phyloP scores from a whole-genome alignment of 192 early-diverging fungal species.

The Pecoramyces ruminantium region DNA sequence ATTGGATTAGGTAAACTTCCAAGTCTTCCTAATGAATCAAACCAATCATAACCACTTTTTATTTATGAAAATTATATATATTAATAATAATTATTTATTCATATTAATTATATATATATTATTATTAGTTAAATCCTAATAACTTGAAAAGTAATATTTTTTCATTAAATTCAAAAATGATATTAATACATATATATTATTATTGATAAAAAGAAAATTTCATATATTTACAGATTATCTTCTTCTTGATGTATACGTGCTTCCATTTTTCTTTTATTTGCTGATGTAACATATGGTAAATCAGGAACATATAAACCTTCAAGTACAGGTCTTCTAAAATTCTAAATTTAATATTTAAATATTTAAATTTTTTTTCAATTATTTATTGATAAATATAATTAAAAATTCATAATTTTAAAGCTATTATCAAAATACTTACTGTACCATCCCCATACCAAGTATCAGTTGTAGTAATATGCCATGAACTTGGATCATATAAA shows the following conservation, averaged over 20 bases:
- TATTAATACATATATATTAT: too few relatives aligned
- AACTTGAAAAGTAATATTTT: too few relatives aligned
- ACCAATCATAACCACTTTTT: background rate
- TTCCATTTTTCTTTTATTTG: constrained; percentile 1
- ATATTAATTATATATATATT: too few relatives aligned
- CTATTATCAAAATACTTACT: background rate
- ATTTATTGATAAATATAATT: background rate
- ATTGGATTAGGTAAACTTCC: background rate
- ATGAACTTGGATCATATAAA: background rate
- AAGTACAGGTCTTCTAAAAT: background rate
- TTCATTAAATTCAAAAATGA: too few relatives aligned
- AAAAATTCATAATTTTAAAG: background rate
- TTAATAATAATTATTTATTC: too few relatives aligned
- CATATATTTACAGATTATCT: background rate
- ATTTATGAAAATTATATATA: too few relatives aligned
- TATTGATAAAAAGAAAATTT: background rate
- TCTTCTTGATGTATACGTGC: constrained; percentile 1
- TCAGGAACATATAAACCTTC: constrained; percentile 5
- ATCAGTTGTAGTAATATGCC: background rate
- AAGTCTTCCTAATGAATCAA: background rate
- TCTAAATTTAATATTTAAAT: background rate
- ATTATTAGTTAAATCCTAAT: too few relatives aligned
- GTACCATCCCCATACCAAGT: background rate
- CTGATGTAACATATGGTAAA: background rate
- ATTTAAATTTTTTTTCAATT: background rate